Conservation (phyloP, 2,329 filamentous ascomycete genomes). For the Scedosporium aurantiacum region DNA sequence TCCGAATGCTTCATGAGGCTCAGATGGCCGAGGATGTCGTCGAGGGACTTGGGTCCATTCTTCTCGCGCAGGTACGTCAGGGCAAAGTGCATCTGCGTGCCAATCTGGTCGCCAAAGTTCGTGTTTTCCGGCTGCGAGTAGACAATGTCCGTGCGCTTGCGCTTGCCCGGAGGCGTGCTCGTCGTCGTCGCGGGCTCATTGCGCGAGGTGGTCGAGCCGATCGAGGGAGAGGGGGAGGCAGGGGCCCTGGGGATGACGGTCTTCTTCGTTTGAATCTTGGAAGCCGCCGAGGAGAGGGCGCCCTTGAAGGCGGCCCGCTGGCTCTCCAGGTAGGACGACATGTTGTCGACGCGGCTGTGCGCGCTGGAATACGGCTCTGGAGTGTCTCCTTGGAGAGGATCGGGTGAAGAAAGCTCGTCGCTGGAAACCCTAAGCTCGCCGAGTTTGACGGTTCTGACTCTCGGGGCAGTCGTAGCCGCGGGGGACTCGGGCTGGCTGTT, state of each 20-base stretch:
- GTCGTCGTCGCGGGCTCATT: conserved; percentile 33
- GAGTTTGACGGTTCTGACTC: no score
- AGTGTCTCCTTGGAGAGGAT: no score
- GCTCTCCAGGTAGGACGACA: conserved; percentile 55
- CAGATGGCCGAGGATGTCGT: conserved; percentile 71
- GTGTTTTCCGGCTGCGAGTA: conserved; percentile 71
- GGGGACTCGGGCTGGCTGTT: no score
- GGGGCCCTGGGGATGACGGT: conserved; percentile 28
- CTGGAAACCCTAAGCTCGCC: no score
- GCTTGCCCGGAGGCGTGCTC: conserved; percentile 41
- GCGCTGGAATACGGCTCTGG: no score
- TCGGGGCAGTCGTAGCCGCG: no score
- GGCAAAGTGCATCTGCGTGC: conserved; percentile 80
- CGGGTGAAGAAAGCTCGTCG: no score
- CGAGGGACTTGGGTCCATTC: conserved; percentile 58
- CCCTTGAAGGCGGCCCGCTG: conserved; percentile 53
- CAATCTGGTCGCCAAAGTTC: conserved; percentile 66
- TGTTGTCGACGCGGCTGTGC: conserved; percentile 19
- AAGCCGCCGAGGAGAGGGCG: conserved; percentile 50
- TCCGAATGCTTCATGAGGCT: conserved; percentile 55
- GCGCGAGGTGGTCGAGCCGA: conserved; percentile 34
- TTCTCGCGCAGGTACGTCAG: conserved; percentile 70
- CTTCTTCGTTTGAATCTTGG: conserved; percentile 46
- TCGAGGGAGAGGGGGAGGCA: conserved; percentile 52
- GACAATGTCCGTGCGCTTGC: conserved; percentile 47